These are phyloP conservation scores for Beauveria australis DNA, from an alignment of 2,329 filamentous ascomycete genomes.

Conservation along the genomic window DNA sequence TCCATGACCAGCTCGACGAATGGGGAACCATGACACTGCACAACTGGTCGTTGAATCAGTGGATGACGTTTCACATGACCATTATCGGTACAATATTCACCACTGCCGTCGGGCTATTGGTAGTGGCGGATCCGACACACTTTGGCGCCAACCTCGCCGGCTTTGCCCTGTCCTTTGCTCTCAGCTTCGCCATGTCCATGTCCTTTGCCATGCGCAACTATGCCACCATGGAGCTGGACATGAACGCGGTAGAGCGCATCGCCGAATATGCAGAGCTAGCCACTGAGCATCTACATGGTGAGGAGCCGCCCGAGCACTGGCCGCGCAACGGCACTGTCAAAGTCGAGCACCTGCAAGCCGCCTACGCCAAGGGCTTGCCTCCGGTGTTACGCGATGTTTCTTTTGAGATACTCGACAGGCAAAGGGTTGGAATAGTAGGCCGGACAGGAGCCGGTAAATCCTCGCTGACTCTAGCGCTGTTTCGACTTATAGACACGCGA, in stretches of 20 bases:
- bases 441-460: conserved; percentile 74
- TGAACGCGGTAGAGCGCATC: conserved; percentile 71
- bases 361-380: conserved; percentile 62
- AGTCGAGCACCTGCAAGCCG: conserved; percentile 61
- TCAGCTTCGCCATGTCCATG: conserved; percentile 59
- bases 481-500: conserved; percentile 65
- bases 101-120: conserved; percentile 54
- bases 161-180: conserved; percentile 65
- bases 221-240: conserved; percentile 64
- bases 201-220: conserved; percentile 61
- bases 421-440: conserved; percentile 68
- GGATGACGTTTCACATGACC: conserved; percentile 69
- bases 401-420: conserved; percentile 58
- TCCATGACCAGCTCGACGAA: conserved; percentile 62
- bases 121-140: conserved; percentile 50
- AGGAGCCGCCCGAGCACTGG: conserved; percentile 61
- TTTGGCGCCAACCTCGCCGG: conserved; percentile 66
- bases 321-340: conserved; percentile 65
- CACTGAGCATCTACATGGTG: conserved; percentile 56
- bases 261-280: conserved; percentile 64
- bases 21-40: conserved; percentile 59
- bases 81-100: conserved; percentile 62
- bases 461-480: conserved; percentile 66
- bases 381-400: conserved; percentile 61
- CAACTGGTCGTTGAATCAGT: conserved; percentile 65